Conservation (phyloP, 2,329 filamentous ascomycete genomes). For the Cladosporium sp. region DNA sequence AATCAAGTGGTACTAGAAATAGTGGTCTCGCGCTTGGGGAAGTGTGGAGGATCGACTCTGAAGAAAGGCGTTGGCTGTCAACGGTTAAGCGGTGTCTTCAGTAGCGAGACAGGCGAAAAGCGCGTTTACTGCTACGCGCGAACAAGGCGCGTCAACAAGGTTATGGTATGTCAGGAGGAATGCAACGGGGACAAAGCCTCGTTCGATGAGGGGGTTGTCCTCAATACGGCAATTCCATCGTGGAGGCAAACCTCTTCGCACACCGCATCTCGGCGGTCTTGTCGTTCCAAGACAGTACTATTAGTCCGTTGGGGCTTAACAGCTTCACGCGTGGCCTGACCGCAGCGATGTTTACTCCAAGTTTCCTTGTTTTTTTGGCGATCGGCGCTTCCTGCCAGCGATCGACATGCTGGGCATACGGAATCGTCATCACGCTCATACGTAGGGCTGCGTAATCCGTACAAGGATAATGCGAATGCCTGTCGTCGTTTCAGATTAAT, state of each 20-base stretch:
- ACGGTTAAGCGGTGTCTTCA: conserved; percentile 2
- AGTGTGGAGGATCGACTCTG: conserved; percentile 18
- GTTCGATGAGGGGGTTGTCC: background rate
- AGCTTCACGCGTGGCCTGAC: background rate
- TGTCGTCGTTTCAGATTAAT: background rate
- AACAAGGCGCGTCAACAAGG: conserved; percentile 11
- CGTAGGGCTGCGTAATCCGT: conserved; percentile 4
- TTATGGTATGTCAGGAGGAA: conserved; percentile 10
- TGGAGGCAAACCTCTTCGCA: background rate
- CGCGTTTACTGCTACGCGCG: background rate
- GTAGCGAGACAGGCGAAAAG: background rate
- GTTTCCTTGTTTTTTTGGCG: conserved; percentile 4
- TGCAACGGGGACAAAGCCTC: conserved; percentile 6
- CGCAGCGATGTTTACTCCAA: background rate
- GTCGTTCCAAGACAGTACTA: background rate
- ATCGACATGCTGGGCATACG: conserved; percentile 6
- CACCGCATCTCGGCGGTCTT: background rate
- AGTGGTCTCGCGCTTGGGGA: conserved; percentile 2
- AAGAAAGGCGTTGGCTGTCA: conserved; percentile 12
- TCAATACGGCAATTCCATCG: background rate
- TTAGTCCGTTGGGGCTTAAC: background rate
- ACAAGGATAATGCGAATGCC: background rate
- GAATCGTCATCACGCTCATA: background rate
- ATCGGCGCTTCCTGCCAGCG: conserved; percentile 6
- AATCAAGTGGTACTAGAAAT: background rate